Conservation (phyloP, 768 basidiomycete genomes). For the Lepiota brunneoincarnata region DNA sequence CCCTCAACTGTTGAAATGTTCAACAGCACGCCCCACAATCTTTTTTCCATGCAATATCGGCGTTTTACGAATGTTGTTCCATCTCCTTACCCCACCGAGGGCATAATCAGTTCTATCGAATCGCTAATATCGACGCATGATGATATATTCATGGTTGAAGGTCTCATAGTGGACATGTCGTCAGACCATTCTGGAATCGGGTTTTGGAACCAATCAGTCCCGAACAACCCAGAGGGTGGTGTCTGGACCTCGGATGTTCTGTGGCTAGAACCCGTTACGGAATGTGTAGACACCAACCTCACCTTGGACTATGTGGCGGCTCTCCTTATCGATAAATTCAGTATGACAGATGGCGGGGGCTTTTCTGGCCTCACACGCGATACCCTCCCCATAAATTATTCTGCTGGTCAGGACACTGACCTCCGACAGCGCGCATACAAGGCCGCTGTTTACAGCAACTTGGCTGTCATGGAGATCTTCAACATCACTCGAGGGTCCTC, state of each 20-base stretch:
- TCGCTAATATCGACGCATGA: background rate
- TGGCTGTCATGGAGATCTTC: slow-evolving; percentile 11
- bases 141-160: background rate
- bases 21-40: background rate
- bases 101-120: background rate
- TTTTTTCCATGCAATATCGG: background rate
- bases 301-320: background rate
- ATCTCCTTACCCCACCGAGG: background rate
- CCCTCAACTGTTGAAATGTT: background rate
- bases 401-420: slow-evolving; percentile 18
- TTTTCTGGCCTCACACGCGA: background rate
- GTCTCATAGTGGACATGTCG: background rate
- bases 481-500: slow-evolving; percentile 17
- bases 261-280: slow-evolving; percentile 1
- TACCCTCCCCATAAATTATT: slow-evolving; percentile 11
- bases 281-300: background rate
- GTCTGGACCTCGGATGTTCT: background rate
- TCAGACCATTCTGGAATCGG: background rate
- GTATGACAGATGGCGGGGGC: background rate
- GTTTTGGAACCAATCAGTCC: background rate
- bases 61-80: background rate
- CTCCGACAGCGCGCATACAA: slow-evolving; percentile 18
- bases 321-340: background rate
- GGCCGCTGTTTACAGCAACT: slow-evolving; percentile 18
- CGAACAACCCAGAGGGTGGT: background rate